Evolutionary conservation across 805 yeast genomes (phyloP).

Genomic region (Suhomyces sp.): DNA sequence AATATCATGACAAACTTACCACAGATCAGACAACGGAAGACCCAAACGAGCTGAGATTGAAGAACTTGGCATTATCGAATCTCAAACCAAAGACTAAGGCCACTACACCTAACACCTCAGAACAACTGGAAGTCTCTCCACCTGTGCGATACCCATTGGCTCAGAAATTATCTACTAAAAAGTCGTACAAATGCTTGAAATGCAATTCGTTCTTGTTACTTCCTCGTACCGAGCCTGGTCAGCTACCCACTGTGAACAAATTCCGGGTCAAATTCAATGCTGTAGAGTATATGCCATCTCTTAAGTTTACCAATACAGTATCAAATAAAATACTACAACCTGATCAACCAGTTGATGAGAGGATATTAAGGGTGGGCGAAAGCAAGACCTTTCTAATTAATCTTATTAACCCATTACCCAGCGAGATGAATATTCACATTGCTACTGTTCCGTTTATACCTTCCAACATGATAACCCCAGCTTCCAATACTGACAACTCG

Average conservation of each 20-base stretch:
- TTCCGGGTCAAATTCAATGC: slow-evolving; percentile 30
- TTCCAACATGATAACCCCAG: slow-evolving; percentile 7
- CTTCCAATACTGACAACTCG: slow-evolving; percentile 3
- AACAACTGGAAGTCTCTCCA: neutral
- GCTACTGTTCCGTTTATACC: slow-evolving; percentile 23
- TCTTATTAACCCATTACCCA: slow-evolving; percentile 30
- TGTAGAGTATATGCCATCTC: slow-evolving; percentile 31
- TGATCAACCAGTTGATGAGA: slow-evolving; percentile 1
- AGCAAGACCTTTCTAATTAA: slow-evolving; percentile 23
- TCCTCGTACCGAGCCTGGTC: slow-evolving; percentile 26
- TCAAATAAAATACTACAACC: slow-evolving; percentile 7
- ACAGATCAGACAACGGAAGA: neutral
- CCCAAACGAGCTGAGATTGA: neutral
- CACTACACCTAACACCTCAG: neutral
- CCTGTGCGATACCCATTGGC: slow-evolving; percentile 20
- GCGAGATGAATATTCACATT: slow-evolving; percentile 18
- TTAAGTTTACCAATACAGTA: slow-evolving; percentile 18
- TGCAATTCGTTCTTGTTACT: slow-evolving; percentile 26
- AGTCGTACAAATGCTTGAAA: slow-evolving; percentile 22
- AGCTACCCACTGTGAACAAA: slow-evolving; percentile 21
- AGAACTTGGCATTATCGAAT: slow-evolving; percentile 10
- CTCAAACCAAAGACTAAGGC: neutral
- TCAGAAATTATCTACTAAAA: slow-evolving; percentile 22
- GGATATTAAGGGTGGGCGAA: slow-evolving; percentile 9
- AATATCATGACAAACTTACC: neutral